Conservation (phyloP, 306 rosid species). For the Nissolia schottii region DNA sequence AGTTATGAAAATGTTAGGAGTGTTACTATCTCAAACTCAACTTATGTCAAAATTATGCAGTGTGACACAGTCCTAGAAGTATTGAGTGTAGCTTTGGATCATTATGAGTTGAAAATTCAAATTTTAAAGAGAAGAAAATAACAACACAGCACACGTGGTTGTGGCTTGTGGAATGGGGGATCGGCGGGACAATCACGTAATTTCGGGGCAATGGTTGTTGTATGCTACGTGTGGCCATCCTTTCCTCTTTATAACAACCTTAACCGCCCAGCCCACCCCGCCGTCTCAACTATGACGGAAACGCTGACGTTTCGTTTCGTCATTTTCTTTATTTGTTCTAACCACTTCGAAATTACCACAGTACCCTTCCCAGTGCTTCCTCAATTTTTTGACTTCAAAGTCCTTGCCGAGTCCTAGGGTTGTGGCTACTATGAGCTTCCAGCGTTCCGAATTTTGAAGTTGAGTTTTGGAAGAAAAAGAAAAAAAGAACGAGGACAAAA, state of each 20-base stretch:
- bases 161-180: background rate
- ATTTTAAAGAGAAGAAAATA: background rate
- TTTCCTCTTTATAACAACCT: constrained; percentile 13
- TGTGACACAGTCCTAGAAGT: too few species aligned
- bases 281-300: background rate
- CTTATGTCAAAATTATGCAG: too few species aligned
- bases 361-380: background rate
- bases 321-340: background rate
- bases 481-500: background rate
- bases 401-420: background rate
- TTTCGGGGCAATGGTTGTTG: background rate
- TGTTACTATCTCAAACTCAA: too few species aligned
- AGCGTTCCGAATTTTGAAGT: background rate
- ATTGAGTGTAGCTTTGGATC: background rate
- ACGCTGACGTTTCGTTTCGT: background rate
- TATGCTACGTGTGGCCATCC: constrained; percentile 4
- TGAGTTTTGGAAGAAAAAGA: background rate
- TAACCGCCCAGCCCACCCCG: background rate
- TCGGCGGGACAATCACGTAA: constrained; percentile 20
- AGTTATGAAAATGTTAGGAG: too few species aligned
- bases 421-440: background rate
- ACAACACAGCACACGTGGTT: background rate
- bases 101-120: background rate
- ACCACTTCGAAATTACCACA: background rate
- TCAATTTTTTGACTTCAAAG: background rate